Evolutionary conservation across 345 rosid genomes (phyloP), one percentile per base, ranked within the genome.

Genomic region (Brassica carinata): DNA sequence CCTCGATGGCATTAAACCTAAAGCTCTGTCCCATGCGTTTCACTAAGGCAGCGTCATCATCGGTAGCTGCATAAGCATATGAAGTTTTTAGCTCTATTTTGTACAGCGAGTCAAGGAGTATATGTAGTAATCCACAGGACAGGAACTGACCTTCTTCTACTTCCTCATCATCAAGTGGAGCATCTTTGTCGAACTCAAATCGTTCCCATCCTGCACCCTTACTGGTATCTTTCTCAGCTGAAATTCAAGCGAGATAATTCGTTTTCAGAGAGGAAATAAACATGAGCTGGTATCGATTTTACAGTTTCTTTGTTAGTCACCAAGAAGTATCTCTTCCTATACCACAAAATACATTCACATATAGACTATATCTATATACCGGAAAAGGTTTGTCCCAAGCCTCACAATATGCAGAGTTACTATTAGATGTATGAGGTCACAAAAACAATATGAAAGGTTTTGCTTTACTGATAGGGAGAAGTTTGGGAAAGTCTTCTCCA

Each of bases 161-260:
- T 77, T 92, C 97, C 74, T 91, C 98, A 62, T 95, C 96, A 77
- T 95, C 96, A 70, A 95, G 89, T 14, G 94, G 94, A 55, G 99
- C 98, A 83, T 95, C 98, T 85, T 88, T 90, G 85, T 95, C 86
- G 2, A 93, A 93, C 33, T 88, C 92, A 78, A 93, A 95, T 17
- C 97, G 85, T 77, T 93, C 99, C 99, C 99, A 95, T 48, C 98
- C 96, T 55, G 87, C 67, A 71, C 94, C 92, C 87, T 81, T 92
- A 55, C 78, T 79, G 78, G 88, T 86, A 85, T 93, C 99, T 79
- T 88, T 91, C 66, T 85, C 85, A 87, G 97, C 98, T 95, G 89
- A 87, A 86, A 38, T 1, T 23, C 40, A 31, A 65, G 31, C 19
- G 0, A 23, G 65, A 63, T 26, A 11, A 15, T 62, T 15, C 9